These are phyloP conservation scores for Vanilla planifolia DNA, from an alignment of 106 monocot species.

Conservation along the genomic window DNA sequence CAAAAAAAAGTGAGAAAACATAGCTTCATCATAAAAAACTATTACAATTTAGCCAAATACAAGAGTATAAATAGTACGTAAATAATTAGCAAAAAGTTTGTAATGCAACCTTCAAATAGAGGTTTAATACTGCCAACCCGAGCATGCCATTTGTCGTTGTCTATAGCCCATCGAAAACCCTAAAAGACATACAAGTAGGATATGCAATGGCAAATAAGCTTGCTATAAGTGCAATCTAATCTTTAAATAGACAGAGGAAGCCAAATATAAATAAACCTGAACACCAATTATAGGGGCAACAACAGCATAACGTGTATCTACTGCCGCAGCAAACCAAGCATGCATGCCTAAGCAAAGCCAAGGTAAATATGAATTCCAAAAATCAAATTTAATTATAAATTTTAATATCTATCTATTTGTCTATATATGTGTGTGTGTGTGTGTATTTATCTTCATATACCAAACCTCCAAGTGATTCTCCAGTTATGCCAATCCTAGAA, in stretches of 20 bases:
- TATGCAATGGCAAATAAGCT: neutral
- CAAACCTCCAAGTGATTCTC: conserved; percentile 97
- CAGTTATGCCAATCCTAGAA: conserved; percentile 78
- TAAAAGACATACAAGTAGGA: conserved; percentile 11
- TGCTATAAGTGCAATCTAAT: neutral
- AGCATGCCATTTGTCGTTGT: conserved; percentile 88
- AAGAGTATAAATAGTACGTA: neutral
- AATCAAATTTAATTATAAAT: neutral
- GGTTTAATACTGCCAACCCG: conserved; percentile 81
- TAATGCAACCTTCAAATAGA: conserved; percentile 74
- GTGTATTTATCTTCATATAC: neutral
- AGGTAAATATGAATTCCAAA: conserved; percentile 3
- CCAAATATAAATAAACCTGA: conserved; percentile 51
- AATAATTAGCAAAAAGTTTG: too few species aligned
- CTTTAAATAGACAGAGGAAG: neutral
- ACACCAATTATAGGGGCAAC: conserved; percentile 91
- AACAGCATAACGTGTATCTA: conserved; percentile 73
- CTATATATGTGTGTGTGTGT: too few species aligned
- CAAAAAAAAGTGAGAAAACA: neutral
- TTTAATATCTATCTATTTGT: too few species aligned
- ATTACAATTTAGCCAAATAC: neutral
- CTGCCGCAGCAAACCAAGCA: conserved; percentile 96
- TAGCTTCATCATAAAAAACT: neutral
- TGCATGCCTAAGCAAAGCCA: conserved; percentile 76
- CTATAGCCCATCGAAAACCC: conserved; percentile 91